A percentile compares a stretch with the other conserved stretches of the same genome.
Conservation (phyloP, 805 yeast genomes). For the Monosporozyma solicola region DNA sequence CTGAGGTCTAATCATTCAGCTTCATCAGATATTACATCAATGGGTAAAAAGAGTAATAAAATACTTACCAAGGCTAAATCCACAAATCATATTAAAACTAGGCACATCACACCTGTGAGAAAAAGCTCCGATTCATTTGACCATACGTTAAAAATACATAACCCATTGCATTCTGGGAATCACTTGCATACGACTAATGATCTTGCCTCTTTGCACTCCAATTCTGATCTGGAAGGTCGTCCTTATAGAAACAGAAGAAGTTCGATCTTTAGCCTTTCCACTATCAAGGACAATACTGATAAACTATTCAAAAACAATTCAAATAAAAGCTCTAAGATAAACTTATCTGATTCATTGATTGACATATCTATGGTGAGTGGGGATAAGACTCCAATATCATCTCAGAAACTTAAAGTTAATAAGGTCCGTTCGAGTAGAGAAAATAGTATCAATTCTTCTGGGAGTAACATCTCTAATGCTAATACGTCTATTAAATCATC, state of each 20-base stretch:
- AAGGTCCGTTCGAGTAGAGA: background rate
- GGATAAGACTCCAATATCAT: background rate
- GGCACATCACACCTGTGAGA: background rate
- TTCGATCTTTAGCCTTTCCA: conserved; percentile 3
- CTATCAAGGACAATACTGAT: conserved; percentile 5
- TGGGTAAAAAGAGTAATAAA: background rate
- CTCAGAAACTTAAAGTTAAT: background rate
- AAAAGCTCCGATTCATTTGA: conserved; percentile 5
- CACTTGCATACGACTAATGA: background rate
- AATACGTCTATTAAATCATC: background rate
- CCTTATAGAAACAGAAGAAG: conserved; percentile 5
- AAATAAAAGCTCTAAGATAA: conserved; percentile 5
- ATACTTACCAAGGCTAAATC: background rate
- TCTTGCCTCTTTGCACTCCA: conserved; percentile 12
- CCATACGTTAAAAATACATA: background rate
- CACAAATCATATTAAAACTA: background rate
- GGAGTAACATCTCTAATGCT: background rate
- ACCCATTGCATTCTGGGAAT: conserved; percentile 1
- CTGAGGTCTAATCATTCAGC: conserved; percentile 1
- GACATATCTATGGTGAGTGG: background rate
- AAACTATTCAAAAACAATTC: conserved; percentile 11
- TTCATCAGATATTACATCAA: background rate
- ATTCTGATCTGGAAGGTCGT: conserved; percentile 8
- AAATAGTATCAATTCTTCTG: background rate
- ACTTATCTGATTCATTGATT: background rate